These are phyloP conservation scores for Solanum corneliomulleri DNA, from an alignment of 257 asterid species.

Conservation along the genomic window DNA sequence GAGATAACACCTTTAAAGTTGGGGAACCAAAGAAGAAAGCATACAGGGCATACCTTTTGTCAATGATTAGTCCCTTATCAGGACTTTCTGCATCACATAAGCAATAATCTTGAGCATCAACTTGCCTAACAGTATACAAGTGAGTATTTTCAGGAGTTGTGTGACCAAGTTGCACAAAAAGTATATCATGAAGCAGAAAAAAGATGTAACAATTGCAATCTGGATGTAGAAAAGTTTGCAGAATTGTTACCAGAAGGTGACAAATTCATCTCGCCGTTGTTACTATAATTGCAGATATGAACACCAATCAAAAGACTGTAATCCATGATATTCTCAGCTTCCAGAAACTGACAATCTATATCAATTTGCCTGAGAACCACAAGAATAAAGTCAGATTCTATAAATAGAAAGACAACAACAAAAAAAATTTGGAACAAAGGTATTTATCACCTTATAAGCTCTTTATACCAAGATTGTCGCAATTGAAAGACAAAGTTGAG, in stretches of 20 bases:
- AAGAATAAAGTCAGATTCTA: not conserved
- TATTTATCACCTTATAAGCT: slow-evolving; percentile 52
- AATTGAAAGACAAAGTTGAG: slow-evolving; percentile 54
- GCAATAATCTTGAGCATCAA: not conserved
- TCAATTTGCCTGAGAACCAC: slow-evolving; percentile 45
- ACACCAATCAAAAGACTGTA: slow-evolving; percentile 79
- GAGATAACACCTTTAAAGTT: not conserved
- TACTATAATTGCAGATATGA: slow-evolving; percentile 53
- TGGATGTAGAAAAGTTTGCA: not conserved
- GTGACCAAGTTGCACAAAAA: not conserved
- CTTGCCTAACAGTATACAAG: not conserved
- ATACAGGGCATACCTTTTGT: not conserved
- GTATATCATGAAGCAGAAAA: not conserved
- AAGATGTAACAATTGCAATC: not conserved
- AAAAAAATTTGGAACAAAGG: not conserved
- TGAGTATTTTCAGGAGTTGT: not conserved
- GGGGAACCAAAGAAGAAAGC: not conserved
- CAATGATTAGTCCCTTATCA: not conserved
- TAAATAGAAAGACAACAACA: not conserved
- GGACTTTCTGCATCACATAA: not conserved
- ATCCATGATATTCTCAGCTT: slow-evolving; percentile 79
- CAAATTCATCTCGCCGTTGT: not conserved
- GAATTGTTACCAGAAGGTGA: not conserved
- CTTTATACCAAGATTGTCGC: slow-evolving; percentile 53
- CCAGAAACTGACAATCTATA: slow-evolving; percentile 73